Conservation (phyloP, 768 basidiomycete species). For the Phlebiopsis gigantea region DNA sequence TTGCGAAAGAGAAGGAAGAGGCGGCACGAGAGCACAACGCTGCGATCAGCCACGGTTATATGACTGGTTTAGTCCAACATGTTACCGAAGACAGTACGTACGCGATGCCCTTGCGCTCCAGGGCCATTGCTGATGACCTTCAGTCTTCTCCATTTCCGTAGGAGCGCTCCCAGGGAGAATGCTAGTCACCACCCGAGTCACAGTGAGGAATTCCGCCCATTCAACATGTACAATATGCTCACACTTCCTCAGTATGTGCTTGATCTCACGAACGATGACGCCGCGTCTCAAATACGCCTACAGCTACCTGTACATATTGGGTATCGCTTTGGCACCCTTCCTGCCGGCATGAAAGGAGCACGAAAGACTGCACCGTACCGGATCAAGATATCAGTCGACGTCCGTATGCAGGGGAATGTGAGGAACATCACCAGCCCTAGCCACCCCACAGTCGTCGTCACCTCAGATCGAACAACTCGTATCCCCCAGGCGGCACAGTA, state of each 20-base stretch:
- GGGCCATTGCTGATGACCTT: neutral
- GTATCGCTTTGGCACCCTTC: conserved; percentile 45
- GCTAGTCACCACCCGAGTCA: conserved; percentile 36
- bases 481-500: conserved; percentile 36
- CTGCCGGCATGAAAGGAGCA: conserved; percentile 31
- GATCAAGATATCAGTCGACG: conserved; percentile 36
- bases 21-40: conserved; percentile 36
- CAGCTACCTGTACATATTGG: conserved; percentile 48
- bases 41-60: conserved; percentile 35
- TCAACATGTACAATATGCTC: neutral
- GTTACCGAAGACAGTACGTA: conserved; percentile 46
- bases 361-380: conserved; percentile 25
- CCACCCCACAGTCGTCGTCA: conserved; percentile 33
- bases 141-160: conserved; percentile 56
- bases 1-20: conserved; percentile 42
- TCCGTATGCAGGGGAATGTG: conserved; percentile 47
- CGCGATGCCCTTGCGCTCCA: neutral
- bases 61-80: conserved; percentile 41
- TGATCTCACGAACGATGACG: conserved; percentile 46
- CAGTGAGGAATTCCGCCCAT: conserved; percentile 30
- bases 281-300: conserved; percentile 44
- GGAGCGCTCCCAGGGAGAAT: conserved; percentile 43
- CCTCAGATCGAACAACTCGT: conserved; percentile 29
- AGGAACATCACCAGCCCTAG: conserved; percentile 37
- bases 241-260: conserved; percentile 39